phyloP scores from a whole-genome alignment of 2,329 filamentous ascomycete genomes.

The Chaetomium sp. region DNA sequence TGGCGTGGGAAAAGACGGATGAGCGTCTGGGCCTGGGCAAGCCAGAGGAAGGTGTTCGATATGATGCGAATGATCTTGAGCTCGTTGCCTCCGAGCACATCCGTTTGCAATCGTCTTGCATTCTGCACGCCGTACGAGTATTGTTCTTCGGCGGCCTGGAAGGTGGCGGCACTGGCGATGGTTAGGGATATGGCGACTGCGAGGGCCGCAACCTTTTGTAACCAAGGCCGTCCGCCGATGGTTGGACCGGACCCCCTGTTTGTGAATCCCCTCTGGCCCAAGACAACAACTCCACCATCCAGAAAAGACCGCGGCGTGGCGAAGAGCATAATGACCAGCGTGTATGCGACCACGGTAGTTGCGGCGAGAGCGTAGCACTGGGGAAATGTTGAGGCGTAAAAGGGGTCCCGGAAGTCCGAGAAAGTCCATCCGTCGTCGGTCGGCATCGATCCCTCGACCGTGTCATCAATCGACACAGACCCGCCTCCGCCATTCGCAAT shows the following conservation, averaged over 20 bases:
- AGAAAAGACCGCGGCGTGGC: conserved; percentile 95
- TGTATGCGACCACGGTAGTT: conserved; percentile 87
- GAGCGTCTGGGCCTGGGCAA: conserved; percentile 94
- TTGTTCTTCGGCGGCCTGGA: conserved; percentile 78
- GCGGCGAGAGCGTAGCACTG: conserved; percentile 92
- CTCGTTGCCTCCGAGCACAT: conserved; percentile 81
- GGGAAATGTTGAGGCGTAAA: conserved; percentile 91
- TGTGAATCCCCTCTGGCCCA: conserved; percentile 82
- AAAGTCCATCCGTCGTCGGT: conserved; percentile 45
- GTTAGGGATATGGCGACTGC: conserved; percentile 83
- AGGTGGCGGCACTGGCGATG: conserved; percentile 90
- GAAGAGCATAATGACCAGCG: conserved; percentile 89
- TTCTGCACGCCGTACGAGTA: conserved; percentile 81
- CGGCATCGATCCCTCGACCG: conserved; percentile 25
- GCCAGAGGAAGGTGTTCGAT: conserved; percentile 94
- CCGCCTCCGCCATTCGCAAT: conserved; percentile 46
- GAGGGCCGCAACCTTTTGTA: conserved; percentile 79
- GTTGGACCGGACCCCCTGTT: conserved; percentile 79
- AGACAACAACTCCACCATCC: conserved; percentile 78
- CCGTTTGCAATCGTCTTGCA: conserved; percentile 70
- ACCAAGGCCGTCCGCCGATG: conserved; percentile 88
- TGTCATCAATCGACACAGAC: conserved; percentile 41
- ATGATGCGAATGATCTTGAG: conserved; percentile 90
- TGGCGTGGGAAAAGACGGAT: conserved; percentile 95
- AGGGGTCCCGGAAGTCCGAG: conserved; percentile 77